Evolutionary conservation across 495 filamentous ascomycete genomes (phyloP).

Genomic region (Penicillium nucicola): DNA sequence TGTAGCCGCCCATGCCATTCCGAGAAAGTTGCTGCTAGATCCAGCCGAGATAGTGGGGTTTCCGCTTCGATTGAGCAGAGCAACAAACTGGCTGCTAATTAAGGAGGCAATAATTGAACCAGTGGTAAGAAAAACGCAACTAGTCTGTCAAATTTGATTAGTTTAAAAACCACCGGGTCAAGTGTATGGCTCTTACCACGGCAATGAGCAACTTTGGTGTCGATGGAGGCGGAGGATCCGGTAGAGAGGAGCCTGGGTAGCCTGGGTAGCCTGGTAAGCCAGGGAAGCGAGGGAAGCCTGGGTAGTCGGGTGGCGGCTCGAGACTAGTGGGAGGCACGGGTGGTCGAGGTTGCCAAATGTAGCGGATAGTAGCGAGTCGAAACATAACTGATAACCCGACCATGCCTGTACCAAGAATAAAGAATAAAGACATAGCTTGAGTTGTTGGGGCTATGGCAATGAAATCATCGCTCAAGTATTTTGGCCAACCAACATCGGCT

Average conservation of each 20-base stretch:
- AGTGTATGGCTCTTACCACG: neutral
- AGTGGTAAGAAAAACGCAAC: slow-evolving; percentile 4
- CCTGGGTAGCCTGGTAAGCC: neutral
- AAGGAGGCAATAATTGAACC: slow-evolving; percentile 11
- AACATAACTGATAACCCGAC: neutral
- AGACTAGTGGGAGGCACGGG: neutral
- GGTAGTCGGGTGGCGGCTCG: neutral
- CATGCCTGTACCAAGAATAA: slow-evolving; percentile 4
- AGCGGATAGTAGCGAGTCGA: neutral
- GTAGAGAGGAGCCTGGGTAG: neutral
- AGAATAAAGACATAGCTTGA: slow-evolving; percentile 6
- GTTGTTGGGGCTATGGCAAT: neutral
- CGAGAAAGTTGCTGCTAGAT: slow-evolving; percentile 3
- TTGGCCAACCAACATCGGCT: neutral
- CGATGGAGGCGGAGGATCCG: neutral
- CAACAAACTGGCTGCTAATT: slow-evolving; percentile 10
- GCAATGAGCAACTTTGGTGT: neutral
- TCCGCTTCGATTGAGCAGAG: slow-evolving; percentile 7
- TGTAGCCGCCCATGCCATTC: slow-evolving; percentile 14
- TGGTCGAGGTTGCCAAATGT: neutral
- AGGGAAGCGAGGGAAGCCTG: too few relatives aligned
- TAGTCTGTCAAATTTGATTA: neutral
- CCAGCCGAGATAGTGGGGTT: slow-evolving; percentile 7
- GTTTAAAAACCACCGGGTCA: too few relatives aligned
- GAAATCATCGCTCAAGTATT: slow-evolving; percentile 3